Evolutionary conservation across 805 yeast genomes (phyloP), one percentile per base, ranked within the genome.

Genomic region (Saturnispora gosingensis): DNA sequence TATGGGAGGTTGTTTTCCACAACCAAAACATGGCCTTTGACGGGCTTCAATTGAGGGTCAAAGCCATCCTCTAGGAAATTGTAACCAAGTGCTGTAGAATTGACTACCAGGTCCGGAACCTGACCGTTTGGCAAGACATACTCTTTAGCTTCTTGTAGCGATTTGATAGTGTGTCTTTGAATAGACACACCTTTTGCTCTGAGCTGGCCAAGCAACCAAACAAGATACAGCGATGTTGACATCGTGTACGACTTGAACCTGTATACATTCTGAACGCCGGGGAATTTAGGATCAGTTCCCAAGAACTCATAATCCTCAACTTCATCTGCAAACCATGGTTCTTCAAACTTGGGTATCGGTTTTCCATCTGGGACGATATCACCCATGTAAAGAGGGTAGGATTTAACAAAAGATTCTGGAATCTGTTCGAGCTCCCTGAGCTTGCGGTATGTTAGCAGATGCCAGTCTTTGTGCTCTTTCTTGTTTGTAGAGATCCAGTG

Each of bases 11-110:
- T 71, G 60, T 80, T 80, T 49, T 76, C 71, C 7, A 81, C 72
- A 24, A 76, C 68, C 13, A 81, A 56, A 9, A 79, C 77, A 59
- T 83, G 88, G 1, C 88, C 88, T 54, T 76, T 69, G 20, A 81
- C 74, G 0, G 85, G 82, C 54, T 56, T 70, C 40, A 73, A 69
- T 1, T 66, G 58, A 5, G 65, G 48, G 56, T 80, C 85, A n/a
- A 67, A 61, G n/a, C 73, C 73, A 9, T 85, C 87, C 6, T 70
- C 55, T 8, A 81, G 62, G 6, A 60, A 55, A 11, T 69, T 65
- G 2, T 80, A 78, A 32, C 71, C 65, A 7, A 80, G 60, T 1
- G 86, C 88, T 0, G 83, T 70, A 47, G 80, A 73, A 58, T 83
- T 83, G 52, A 83, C 66, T 15, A 83, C 77, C 7, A 76, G 55